These are phyloP conservation scores for Candida koratica DNA, from an alignment of 805 yeast species.

Conservation along the genomic window DNA sequence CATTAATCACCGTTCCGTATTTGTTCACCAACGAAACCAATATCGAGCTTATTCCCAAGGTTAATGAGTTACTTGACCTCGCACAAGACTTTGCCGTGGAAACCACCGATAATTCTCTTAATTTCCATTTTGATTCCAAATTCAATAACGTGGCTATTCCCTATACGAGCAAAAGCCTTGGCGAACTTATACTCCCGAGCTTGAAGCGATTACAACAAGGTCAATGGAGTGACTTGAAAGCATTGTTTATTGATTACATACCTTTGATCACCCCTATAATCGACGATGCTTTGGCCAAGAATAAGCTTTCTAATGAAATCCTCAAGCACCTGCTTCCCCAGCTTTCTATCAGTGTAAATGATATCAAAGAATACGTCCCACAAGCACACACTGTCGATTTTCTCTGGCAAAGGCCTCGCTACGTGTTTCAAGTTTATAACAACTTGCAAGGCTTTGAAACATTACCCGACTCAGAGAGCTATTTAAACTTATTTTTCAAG, in stretches of 20 bases:
- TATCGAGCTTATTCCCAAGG: slow-evolving; percentile 26
- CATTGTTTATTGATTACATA: slow-evolving; percentile 30
- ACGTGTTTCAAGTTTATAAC: slow-evolving; percentile 57
- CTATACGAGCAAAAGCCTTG: slow-evolving; percentile 47
- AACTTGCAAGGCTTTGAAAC: slow-evolving; percentile 57
- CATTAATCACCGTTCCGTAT: slow-evolving; percentile 63
- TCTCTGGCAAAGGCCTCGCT: slow-evolving; percentile 64
- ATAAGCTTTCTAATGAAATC: slow-evolving; percentile 35
- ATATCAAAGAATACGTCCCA: slow-evolving; percentile 17
- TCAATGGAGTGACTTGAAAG: slow-evolving; percentile 37
- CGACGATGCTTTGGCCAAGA: slow-evolving; percentile 29
- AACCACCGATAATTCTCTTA: slow-evolving; percentile 13
- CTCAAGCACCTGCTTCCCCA: slow-evolving; percentile 42
- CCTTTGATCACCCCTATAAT: slow-evolving; percentile 32
- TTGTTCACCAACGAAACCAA: slow-evolving; percentile 43
- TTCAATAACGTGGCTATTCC: slow-evolving; percentile 38
- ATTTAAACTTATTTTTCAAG: slow-evolving; percentile 53
- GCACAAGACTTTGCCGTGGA: slow-evolving; percentile 41
- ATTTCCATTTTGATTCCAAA: slow-evolving; percentile 34
- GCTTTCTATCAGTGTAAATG: slow-evolving; percentile 19
- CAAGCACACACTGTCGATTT: slow-evolving; percentile 44
- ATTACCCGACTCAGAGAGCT: slow-evolving; percentile 37
- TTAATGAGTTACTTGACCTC: slow-evolving; percentile 44
- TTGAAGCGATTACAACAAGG: slow-evolving; percentile 31
- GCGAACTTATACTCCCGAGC: slow-evolving; percentile 52